Base-by-base conservation (phyloP, 306 rosid genomes). In the Myrica gale region DNA sequence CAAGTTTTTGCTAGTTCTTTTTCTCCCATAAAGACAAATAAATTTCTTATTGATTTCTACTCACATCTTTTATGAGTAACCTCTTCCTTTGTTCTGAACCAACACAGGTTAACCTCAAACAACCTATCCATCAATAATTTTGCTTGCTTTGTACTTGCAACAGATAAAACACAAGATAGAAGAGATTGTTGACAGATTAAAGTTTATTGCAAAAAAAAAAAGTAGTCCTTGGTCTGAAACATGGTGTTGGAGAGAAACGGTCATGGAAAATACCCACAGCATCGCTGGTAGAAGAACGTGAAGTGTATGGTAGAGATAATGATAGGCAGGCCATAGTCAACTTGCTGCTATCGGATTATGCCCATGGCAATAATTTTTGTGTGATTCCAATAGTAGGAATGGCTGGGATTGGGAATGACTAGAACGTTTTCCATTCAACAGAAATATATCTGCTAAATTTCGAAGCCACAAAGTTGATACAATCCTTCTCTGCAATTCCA, bases 371-470 rank as follows among this genome's bases (percentile, higher is more conserved):
- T 61, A 32, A 51, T 51, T 65, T 70, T 13, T 61, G 62, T 39
- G 70, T 80, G 17, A 41, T 80, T 62, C 76, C 84, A 45, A 52
- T 80, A 26, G 80, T 75, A 37, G 84, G 84, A 72, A 80, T 85
- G 79, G 84, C 87, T 15, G 85, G 87, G 12, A 6, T 83, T 10
- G 89, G 85, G 41, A 83, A 56, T 56, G 15, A 12, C 9, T 4
- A 21, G 20, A 19, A 19, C 20, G 21, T 57, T 21, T 57, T 57
- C 15, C 8, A 57, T 57, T 19, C 63, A 21, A 20, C 21, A 21
- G 32, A 57, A 21, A n/a, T 1, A 7, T n/a, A 17, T 56, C 16
- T 56, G 5, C 37, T 21, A 56, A 57, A 21, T 21, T 19, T 57
- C 39, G 5, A 19, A 57, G 32, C 39, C 21, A 57, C 10, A 32